Base-by-base conservation (phyloP, 768 basidiomycete genomes). In the Lentinula detonsa region DNA sequence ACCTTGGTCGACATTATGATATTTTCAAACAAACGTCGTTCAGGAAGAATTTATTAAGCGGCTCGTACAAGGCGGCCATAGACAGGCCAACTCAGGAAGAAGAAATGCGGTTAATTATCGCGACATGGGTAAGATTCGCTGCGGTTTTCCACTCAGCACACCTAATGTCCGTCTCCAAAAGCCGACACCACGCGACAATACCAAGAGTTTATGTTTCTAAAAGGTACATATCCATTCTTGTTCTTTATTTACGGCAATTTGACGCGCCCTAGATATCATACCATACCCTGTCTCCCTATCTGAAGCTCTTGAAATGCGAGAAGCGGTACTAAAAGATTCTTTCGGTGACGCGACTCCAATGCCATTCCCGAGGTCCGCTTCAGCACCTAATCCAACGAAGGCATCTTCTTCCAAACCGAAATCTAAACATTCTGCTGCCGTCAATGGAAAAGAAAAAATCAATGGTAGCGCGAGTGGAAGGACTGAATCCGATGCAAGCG, bases 1-100 rank as follows among this genome's bases (percentile, higher is more conserved):
- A 35, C n/a, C 34, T 18, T 7, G 21, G 21, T 9, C 21, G 21
- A 78, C 68, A 31, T 33, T 51, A 51, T 50, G 56, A 46, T 60
- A 52, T 56, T 49, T 37, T 48, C 50, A 42, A 37, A 60, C 53
- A 61, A 51, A 62, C 58, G 43, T 57, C 53, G 58, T 50, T 39
- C 68, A 95, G 93, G 92, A 95, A 74, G 90, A 93, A 68, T 94
- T 93, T 70, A 82, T 94, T 59, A 90, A 90, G 71, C 81, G 85
- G 53, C 78, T 93, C 68, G 80, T 84, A 16, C 82, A 84, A 70
- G 85, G 86, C 28, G 89, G 87, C 11, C 84, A 88, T 61, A 79
- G 80, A 53, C 83, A 87, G 67, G 89, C 90, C 9, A 75, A 75
- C 61, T 75, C 78, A 16, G 82, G 85, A 54, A 78, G 80, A 61